Evolutionary conservation across 768 basidiomycete genomes (phyloP), one percentile per base, ranked within the genome.

Genomic region (Mycena chlorophos): DNA sequence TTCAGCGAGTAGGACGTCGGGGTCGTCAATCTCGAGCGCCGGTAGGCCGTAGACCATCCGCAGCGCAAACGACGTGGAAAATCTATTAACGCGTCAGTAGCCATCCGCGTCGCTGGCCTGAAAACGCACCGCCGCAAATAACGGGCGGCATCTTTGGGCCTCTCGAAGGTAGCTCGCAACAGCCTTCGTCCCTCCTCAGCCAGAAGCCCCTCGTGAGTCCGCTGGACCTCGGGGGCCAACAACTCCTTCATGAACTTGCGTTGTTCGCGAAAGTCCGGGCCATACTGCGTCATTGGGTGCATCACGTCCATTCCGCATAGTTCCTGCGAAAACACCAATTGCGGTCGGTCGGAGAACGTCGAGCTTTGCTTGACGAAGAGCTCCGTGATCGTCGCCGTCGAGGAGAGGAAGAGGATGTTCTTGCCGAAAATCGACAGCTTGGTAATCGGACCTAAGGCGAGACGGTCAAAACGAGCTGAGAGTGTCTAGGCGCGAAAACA

Each of bases 401-500:
- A 23, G 13, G 45, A 12, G 45, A 46, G 23, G 45, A 46, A 46
- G 45, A 46, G 45, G n/a, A 46, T 28, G 45, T 46, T 27, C 45
- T 46, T 46, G 23, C 45, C 45, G 23, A 46, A 25, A 25, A 46
- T 46, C 12, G 45, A 46, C 4, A 46, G 26, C 13, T 28, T 25
- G 45, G 45, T 46, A 10, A 46, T 22, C 12, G 45, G 45, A 10
- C 45, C 45, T 46, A 26, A 12, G 40, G 20, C 40, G 27, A 13
- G 20, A 4, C 20, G 4, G 25, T 12, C 6, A 25, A 6, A n/a
- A n/a, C n/a, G n/a, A n/a, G n/a, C n/a, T n/a, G n/a, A n/a, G n/a
- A 23, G n/a, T n/a, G n/a, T n/a, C n/a, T n/a, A 28, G 20, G 45
- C 13, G 20, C 13, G 10, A n/a, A 10, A 27, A 13, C 5, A 27